Percentiles rank a stretch among this genome's conserved stretches.
phyloP scores from a whole-genome alignment of 352 stramenopile species.

The Blastocystis sp. region DNA sequence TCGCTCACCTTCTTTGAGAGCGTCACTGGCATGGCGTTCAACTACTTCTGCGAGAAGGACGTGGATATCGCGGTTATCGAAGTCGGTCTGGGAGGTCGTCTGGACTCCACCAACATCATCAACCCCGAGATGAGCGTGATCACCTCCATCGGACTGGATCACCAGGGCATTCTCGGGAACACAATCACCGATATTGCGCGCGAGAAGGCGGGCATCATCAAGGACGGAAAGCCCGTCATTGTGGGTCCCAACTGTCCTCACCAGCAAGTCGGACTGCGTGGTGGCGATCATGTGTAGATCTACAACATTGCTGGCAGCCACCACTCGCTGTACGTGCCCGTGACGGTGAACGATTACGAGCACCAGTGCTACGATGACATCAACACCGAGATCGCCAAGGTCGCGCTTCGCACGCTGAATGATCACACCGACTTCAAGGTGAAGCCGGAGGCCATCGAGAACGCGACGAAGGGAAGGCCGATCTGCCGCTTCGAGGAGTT shows the following conservation, averaged over 20 bases:
- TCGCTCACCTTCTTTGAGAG: slow-evolving; percentile 84
- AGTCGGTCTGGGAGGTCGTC: slow-evolving; percentile 83
- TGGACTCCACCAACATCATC: slow-evolving; percentile 88
- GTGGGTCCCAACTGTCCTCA: slow-evolving; percentile 82
- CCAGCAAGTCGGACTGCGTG: slow-evolving; percentile 63
- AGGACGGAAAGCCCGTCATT: slow-evolving; percentile 82
- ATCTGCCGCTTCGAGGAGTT: slow-evolving; percentile 74
- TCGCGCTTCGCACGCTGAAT: slow-evolving; percentile 55
- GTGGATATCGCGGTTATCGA: slow-evolving; percentile 87
- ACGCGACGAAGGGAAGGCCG: slow-evolving; percentile 5
- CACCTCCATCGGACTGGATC: slow-evolving; percentile 84
- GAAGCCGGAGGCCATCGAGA: slow-evolving; percentile 19
- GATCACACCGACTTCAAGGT: slow-evolving; percentile 14
- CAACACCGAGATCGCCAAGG: slow-evolving; percentile 49
- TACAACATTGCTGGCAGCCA: slow-evolving; percentile 67
- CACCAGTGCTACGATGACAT: slow-evolving; percentile 50
- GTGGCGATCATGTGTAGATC: slow-evolving; percentile 2
- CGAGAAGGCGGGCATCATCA: slow-evolving; percentile 88
- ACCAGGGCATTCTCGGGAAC: slow-evolving; percentile 83
- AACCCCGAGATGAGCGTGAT: slow-evolving; percentile 84
- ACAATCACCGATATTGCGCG: slow-evolving; percentile 82
- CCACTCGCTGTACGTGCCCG: slow-evolving; percentile 59
- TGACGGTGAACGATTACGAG: slow-evolving; percentile 46
- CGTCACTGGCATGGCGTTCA: slow-evolving; percentile 85
- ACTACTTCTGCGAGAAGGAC: slow-evolving; percentile 84